These are phyloP conservation scores for Chenopodium suecicum DNA, from an alignment of 148 eudicot genomes.

Conservation along the genomic window DNA sequence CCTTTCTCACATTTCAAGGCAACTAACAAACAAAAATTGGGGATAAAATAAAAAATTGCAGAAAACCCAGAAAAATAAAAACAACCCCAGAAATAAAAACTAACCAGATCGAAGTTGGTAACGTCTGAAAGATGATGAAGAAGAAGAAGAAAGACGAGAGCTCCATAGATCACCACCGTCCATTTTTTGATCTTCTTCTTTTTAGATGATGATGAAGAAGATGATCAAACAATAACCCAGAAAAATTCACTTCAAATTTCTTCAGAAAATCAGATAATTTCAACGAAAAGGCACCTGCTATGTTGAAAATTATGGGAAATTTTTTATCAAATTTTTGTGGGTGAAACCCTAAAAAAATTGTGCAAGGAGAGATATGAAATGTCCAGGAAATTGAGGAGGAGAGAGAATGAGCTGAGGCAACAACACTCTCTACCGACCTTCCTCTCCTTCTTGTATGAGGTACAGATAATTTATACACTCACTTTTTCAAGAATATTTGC, in stretches of 20 bases:
- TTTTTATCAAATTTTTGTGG: neutral
- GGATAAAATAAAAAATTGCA: neutral
- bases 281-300: neutral
- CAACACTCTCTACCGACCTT: constrained; percentile 41
- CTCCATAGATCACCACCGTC: constrained; percentile 61
- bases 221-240: constrained; percentile 8
- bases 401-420: constrained; percentile 13
- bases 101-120: constrained; percentile 68
- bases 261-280: neutral
- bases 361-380: constrained; percentile 9
- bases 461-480: neutral
- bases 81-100: neutral
- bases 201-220: neutral
- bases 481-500: neutral
- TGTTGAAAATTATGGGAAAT: neutral
- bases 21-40: neutral
- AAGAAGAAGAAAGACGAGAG: constrained; percentile 40
- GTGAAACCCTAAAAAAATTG: constrained; percentile 23
- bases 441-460: neutral
- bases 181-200: constrained; percentile 16
- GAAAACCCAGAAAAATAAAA: neutral
- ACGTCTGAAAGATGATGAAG: constrained; percentile 40
- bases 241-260: neutral
- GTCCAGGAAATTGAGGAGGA: constrained; percentile 30
- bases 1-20: neutral